These are phyloP conservation scores for Quercus parvula DNA, from an alignment of 306 rosid species.

Conservation along the genomic window DNA sequence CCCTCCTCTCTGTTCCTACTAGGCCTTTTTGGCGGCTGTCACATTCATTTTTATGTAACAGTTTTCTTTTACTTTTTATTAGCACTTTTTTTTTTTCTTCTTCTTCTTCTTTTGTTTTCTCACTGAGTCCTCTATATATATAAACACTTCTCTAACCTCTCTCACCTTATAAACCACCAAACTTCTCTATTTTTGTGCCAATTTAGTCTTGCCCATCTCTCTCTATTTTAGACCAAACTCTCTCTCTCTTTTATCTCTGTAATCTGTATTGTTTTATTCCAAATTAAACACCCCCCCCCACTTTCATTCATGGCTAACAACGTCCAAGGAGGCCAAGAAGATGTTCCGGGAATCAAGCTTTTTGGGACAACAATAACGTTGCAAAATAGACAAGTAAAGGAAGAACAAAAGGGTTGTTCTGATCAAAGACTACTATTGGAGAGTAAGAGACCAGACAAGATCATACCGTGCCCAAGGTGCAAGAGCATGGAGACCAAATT, in stretches of 20 bases:
- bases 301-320: constrained; percentile 49
- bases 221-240: constrained; percentile 14
- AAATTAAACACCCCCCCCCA: neutral
- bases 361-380: constrained; percentile 66
- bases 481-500: constrained; percentile 95
- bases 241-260: neutral
- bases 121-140: neutral
- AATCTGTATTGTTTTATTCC: too few species aligned
- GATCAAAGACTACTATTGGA: constrained; percentile 39
- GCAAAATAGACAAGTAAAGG: constrained; percentile 32
- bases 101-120: too few species aligned
- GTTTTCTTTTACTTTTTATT: neutral
- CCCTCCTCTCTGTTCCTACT: neutral
- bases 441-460: constrained; percentile 59
- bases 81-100: neutral
- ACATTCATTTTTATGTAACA: constrained; percentile 17
- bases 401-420: constrained; percentile 21
- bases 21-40: constrained; percentile 25
- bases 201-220: neutral
- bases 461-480: constrained; percentile 83
- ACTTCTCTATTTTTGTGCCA: neutral
- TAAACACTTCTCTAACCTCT: neutral
- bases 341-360: constrained; percentile 68
- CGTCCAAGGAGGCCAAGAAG: constrained; percentile 37
- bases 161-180: neutral